Evolutionary conservation across 2,329 filamentous ascomycete species (phyloP), one percentile per base, ranked within the genome.

Genomic region (Xylaria sp.): DNA sequence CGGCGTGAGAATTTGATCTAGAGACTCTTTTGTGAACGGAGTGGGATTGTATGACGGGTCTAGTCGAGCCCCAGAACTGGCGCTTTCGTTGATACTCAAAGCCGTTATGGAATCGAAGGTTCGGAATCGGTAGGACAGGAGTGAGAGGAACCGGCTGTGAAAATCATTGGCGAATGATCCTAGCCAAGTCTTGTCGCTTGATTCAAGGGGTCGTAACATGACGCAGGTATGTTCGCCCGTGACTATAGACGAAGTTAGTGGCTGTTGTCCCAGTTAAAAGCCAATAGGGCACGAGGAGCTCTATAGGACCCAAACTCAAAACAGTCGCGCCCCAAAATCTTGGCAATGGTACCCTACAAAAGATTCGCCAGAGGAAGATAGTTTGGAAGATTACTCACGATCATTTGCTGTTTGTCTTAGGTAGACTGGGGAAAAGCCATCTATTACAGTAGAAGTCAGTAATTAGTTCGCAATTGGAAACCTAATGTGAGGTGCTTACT

Each of bases 141-240:
- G 88, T 10, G 92, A 90, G 58, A 97, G 85, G 84, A 98, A 98
- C n/a, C 97, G 91, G 72, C 90, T 91, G 78, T 98, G 94, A 86
- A 98, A 99, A 80, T 99, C 96, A 70, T 92, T 89, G 3, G 95
- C 88, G 78, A 97, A 99, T 2, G 94, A 94, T 18, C 93, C 93
- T 0, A 98, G 89, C 96, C 96, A 98, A 76, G 88, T 89, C 66
- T 85, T 85, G 74, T 90, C 90, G 63, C 84, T 85, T 62, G 82
- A 84, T 68, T 89, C 86, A 7, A 99, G 86, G 1, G 94, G 92
- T 66, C 94, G 90, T 58, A 99, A 87, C 97, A 99, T 99, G 33
- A 99, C 95, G 78, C 94, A 98, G 0, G 96, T 97, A 79, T 99
- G 96, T 81, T 99, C 96, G 64, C 96, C 96, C 0, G 97, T 99